These are phyloP conservation scores for Quercus tomentella DNA, from an alignment of 331 rosid genomes.

Conservation along the genomic window DNA sequence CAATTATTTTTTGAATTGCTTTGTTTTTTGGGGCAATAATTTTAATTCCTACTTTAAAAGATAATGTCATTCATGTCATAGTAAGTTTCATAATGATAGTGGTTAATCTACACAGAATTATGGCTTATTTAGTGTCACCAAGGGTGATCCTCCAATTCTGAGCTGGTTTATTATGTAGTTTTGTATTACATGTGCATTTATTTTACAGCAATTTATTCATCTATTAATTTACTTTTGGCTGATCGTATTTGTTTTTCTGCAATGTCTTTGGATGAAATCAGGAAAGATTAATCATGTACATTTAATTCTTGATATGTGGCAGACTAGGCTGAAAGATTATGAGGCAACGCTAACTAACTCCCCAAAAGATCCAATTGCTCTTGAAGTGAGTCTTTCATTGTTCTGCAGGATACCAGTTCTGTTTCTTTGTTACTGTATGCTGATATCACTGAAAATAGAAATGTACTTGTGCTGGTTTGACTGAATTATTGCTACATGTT, in stretches of 20 bases:
- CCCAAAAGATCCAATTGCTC: slow-evolving; percentile 79
- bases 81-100: neutral
- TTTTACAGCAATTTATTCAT: neutral
- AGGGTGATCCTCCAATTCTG: neutral
- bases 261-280: neutral
- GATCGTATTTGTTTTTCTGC: neutral
- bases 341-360: slow-evolving; percentile 57
- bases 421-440: slow-evolving; percentile 27
- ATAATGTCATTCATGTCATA: no score
- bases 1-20: neutral
- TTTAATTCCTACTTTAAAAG: neutral
- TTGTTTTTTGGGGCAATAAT: neutral
- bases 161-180: neutral
- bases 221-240: neutral
- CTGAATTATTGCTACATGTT: neutral
- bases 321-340: slow-evolving; percentile 73
- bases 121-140: neutral
- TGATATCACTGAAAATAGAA: neutral
- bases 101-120: neutral
- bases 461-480: neutral
- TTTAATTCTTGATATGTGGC: slow-evolving; percentile 39
- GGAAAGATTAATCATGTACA: neutral
- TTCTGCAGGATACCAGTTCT: slow-evolving; percentile 11
- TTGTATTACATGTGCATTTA: neutral
- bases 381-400: slow-evolving; percentile 63